Conservation (phyloP, 176 grass and related monocot species). For the Juncus effusus region DNA sequence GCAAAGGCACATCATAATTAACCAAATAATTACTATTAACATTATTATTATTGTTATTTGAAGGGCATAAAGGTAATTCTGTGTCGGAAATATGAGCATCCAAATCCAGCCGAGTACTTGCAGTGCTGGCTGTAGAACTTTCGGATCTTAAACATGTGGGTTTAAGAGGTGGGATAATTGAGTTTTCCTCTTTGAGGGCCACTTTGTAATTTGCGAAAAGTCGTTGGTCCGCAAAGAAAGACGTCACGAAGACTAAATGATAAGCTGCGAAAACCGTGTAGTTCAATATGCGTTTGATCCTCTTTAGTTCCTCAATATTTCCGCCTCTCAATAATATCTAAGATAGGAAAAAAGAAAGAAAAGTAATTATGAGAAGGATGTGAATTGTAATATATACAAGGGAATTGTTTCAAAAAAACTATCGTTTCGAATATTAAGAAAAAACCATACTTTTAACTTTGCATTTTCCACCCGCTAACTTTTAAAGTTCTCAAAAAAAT, state of each 20-base stretch:
- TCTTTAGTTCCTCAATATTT: conserved; percentile 76
- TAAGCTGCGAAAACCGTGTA: conserved; percentile 94
- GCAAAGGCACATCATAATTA: conserved; percentile 20
- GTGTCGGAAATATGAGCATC: conserved; percentile 29
- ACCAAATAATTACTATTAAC: too few relatives aligned
- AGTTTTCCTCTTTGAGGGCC: conserved; percentile 33
- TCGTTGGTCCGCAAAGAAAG: conserved; percentile 87
- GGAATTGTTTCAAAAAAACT: too few relatives aligned
- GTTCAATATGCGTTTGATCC: conserved; percentile 73
- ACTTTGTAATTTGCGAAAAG: conserved; percentile 48
- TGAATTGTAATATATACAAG: too few relatives aligned
- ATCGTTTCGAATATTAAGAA: too few relatives aligned
- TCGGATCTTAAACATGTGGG: conserved; percentile 29
- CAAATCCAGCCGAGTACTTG: conserved; percentile 25
- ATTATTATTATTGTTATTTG: conserved; percentile 3
- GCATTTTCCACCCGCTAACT: too few relatives aligned
- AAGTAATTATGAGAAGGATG: too few relatives aligned
- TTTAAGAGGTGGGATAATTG: conserved; percentile 8
- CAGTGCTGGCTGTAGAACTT: conserved; percentile 18
- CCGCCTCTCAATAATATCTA: conserved; percentile 94
- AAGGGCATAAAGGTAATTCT: conserved; percentile 21
- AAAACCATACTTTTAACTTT: too few relatives aligned
- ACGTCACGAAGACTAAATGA: conserved; percentile 88
- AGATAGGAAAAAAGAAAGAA: conserved; percentile 24
- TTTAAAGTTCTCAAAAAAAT: too few relatives aligned